These are phyloP conservation scores for baker's yeast (Saccharomyces cerevisiae) DNA, from an alignment of 805 yeast species.

Conservation along the genomic window DNA sequence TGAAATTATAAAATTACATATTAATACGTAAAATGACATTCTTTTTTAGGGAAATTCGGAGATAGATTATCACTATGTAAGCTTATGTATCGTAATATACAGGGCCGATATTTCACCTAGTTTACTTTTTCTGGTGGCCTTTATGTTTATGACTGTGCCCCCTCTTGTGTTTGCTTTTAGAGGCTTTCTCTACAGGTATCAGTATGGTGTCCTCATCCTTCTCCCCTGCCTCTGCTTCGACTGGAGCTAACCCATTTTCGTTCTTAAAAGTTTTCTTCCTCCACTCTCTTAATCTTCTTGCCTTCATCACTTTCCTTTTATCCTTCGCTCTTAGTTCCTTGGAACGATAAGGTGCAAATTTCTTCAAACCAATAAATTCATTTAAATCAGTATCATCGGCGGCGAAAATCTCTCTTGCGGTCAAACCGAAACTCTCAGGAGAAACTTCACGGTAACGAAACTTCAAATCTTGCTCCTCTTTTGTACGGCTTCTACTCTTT, in stretches of 20 bases:
- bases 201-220: slow-evolving; percentile 18
- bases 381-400: slow-evolving; percentile 87
- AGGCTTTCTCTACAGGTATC: slow-evolving; percentile 16
- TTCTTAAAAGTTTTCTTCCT: slow-evolving; percentile 68
- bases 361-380: slow-evolving; percentile 78
- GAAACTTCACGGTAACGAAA: slow-evolving; percentile 92
- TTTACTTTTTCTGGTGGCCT: background rate
- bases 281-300: slow-evolving; percentile 82
- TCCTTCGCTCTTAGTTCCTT: slow-evolving; percentile 66
- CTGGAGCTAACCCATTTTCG: slow-evolving; percentile 38
- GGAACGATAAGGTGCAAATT: slow-evolving; percentile 86
- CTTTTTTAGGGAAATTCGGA: background rate
- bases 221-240: slow-evolving; percentile 6
- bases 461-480: slow-evolving; percentile 38
- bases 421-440: slow-evolving; percentile 84
- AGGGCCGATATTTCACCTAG: background rate
- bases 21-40: background rate
- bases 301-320: slow-evolving; percentile 74
- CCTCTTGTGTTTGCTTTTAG: slow-evolving; percentile 7
- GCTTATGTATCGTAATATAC: background rate
- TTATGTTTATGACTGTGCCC: slow-evolving; percentile 5
- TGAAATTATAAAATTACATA: background rate
- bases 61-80: background rate
- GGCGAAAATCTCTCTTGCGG: slow-evolving; percentile 75
- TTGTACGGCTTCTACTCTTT: slow-evolving; percentile 48